Conservation (phyloP, 1,284 basidiomycete genomes). For the Rhodotorula mucilaginosa region DNA sequence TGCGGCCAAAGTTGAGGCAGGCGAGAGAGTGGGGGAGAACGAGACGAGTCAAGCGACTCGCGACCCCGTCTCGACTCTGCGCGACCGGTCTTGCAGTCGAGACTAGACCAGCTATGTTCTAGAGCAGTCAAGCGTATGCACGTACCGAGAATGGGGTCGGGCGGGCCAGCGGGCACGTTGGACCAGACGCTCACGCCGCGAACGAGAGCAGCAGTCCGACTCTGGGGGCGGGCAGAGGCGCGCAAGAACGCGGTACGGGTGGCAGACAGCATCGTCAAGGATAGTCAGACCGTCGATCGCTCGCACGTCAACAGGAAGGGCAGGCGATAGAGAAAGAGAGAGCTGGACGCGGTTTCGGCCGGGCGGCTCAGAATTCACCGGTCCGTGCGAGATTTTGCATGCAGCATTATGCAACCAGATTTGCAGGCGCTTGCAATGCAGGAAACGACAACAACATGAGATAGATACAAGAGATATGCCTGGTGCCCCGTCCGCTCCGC, state of each 20-base stretch:
- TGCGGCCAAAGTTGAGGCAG: background rate
- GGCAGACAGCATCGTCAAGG: background rate
- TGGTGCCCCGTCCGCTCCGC: too few relatives aligned
- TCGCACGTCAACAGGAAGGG: background rate
- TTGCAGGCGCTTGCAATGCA: background rate
- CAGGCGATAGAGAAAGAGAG: background rate
- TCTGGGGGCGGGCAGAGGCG: conserved; percentile 18
- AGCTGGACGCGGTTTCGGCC: background rate
- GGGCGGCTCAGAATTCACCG: conserved; percentile 2
- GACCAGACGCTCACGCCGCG: conserved; percentile 70
- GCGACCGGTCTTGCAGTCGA: too few relatives aligned
- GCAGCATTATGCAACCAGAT: background rate
- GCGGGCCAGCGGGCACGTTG: conserved; percentile 78
- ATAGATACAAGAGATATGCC: background rate
- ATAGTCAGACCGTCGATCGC: too few relatives aligned
- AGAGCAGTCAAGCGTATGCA: conserved; percentile 19
- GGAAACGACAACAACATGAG: background rate
- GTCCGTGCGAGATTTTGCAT: background rate
- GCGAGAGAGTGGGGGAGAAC: background rate
- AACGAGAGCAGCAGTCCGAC: conserved; percentile 3
- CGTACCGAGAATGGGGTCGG: conserved; percentile 87
- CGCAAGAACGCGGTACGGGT: conserved; percentile 23
- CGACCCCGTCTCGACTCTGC: too few relatives aligned
- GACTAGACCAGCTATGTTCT: too few relatives aligned
- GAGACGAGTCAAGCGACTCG: too few relatives aligned